These are phyloP conservation scores for Yarrowia osloensis DNA, from an alignment of 805 yeast genomes.

Conservation along the genomic window DNA sequence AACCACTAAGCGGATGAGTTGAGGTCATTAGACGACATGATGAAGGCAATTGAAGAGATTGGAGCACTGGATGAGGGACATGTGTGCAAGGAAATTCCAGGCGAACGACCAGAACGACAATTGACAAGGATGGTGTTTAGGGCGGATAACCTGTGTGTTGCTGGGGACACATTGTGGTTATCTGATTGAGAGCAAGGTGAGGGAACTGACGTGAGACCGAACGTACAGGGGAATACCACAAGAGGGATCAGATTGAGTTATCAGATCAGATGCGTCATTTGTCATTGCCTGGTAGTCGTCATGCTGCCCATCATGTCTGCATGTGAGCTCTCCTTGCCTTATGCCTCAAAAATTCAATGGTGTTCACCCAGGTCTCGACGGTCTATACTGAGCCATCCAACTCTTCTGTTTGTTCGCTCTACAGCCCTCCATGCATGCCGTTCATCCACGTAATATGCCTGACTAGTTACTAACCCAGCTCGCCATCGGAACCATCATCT, in stretches of 20 bases:
- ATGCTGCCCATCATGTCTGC: neutral
- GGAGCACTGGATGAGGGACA: neutral
- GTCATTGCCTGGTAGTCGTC: neutral
- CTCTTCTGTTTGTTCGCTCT: neutral
- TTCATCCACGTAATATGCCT: neutral
- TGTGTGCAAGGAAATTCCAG: neutral
- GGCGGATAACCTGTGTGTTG: neutral
- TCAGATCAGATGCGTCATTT: neutral
- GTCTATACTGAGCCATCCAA: neutral
- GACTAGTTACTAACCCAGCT: constrained; percentile 44
- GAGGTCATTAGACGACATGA: neutral
- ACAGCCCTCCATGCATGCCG: neutral
- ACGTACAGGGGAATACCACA: too few relatives aligned
- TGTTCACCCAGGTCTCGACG: neutral
- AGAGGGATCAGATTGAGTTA: neutral
- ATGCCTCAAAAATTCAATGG: neutral
- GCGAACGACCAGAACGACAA: neutral
- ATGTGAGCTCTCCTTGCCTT: too few relatives aligned
- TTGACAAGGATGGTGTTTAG: neutral
- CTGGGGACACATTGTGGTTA: neutral
- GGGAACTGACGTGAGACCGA: neutral
- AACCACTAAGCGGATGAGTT: neutral
- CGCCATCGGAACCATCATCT: constrained; percentile 77
- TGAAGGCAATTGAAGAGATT: neutral
- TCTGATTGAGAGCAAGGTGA: neutral